Conservation (phyloP, 768 basidiomycete species). For the Cystofilobasidium macerans region DNA sequence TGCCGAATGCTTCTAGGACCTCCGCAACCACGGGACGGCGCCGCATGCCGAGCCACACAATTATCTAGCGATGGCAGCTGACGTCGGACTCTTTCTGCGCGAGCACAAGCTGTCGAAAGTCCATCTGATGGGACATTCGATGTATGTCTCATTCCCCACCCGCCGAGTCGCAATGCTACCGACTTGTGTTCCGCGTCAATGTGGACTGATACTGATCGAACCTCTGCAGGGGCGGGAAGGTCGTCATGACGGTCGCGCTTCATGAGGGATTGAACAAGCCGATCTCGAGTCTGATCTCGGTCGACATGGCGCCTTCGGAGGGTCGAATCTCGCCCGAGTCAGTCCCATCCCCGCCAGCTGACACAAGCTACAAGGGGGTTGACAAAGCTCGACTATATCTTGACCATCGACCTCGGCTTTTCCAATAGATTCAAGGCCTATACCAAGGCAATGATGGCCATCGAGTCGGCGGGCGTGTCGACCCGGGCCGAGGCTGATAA, state of each 20-base stretch:
- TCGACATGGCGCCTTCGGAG: slow-evolving; percentile 67
- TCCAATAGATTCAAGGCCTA: slow-evolving; percentile 48
- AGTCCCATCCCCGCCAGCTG: slow-evolving; percentile 18
- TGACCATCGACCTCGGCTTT: background rate
- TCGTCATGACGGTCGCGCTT: slow-evolving; percentile 38
- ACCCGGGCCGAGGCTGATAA: slow-evolving; percentile 60
- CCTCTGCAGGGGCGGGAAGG: slow-evolving; percentile 61
- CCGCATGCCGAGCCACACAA: slow-evolving; percentile 63
- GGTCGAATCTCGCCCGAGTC: slow-evolving; percentile 49
- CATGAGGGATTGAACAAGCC: slow-evolving; percentile 34
- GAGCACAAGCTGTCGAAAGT: slow-evolving; percentile 46
- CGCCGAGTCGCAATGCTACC: too few relatives aligned
- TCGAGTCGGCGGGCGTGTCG: slow-evolving; percentile 51
- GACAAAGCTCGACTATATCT: too few relatives aligned
- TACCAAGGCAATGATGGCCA: slow-evolving; percentile 58
- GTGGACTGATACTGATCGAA: too few relatives aligned
- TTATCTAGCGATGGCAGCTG: slow-evolving; percentile 57
- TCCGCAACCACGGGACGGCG: slow-evolving; percentile 80
- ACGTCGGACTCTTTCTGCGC: slow-evolving; percentile 58
- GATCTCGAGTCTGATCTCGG: slow-evolving; percentile 46
- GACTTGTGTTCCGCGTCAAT: too few relatives aligned
- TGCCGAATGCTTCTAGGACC: too few relatives aligned
- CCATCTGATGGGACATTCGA: slow-evolving; percentile 77
- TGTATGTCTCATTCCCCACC: slow-evolving; percentile 47
- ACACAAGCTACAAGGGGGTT: background rate